Conservation (phyloP, 805 yeast genomes). For the Kuraishia molischiana region DNA sequence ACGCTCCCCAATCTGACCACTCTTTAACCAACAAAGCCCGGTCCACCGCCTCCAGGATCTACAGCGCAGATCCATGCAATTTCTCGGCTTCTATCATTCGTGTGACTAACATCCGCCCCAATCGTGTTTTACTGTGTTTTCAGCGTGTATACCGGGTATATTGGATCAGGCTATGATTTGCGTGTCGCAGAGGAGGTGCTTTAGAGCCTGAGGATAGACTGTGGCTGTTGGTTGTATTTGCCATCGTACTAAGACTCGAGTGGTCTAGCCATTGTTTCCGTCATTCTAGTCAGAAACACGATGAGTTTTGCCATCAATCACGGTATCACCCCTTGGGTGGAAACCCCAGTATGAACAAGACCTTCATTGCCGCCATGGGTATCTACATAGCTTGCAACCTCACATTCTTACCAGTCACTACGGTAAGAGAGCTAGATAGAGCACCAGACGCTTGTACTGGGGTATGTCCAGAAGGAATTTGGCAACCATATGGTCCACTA, state of each 20-base stretch:
- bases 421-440: slow-evolving; percentile 6
- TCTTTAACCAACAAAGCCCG: too few relatives aligned
- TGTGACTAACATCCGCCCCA: too few relatives aligned
- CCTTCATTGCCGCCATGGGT: slow-evolving; percentile 48
- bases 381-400: slow-evolving; percentile 37
- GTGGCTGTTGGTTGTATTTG: slow-evolving; percentile 36
- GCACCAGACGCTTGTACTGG: slow-evolving; percentile 14
- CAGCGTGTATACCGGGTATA: too few relatives aligned
- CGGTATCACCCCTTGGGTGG: slow-evolving; percentile 51
- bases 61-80: background rate
- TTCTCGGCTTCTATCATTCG: too few relatives aligned
- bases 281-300: slow-evolving; percentile 46
- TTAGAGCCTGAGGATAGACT: slow-evolving; percentile 50
- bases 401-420: slow-evolving; percentile 27
- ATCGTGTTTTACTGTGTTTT: too few relatives aligned
- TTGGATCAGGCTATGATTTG: background rate
- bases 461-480: slow-evolving; percentile 9
- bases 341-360: slow-evolving; percentile 41
- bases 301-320: slow-evolving; percentile 53
- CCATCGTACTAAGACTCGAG: slow-evolving; percentile 44
- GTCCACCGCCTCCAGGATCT: background rate
- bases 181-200: slow-evolving; percentile 23
- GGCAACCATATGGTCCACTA: too few relatives aligned
- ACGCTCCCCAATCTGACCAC: background rate
- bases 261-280: slow-evolving; percentile 43